A percentile compares a stretch with the other conserved stretches of the same genome.
Evolutionary conservation across 2,329 filamentous ascomycete species (phyloP).

Genomic region (Diaporthe sp.): DNA sequence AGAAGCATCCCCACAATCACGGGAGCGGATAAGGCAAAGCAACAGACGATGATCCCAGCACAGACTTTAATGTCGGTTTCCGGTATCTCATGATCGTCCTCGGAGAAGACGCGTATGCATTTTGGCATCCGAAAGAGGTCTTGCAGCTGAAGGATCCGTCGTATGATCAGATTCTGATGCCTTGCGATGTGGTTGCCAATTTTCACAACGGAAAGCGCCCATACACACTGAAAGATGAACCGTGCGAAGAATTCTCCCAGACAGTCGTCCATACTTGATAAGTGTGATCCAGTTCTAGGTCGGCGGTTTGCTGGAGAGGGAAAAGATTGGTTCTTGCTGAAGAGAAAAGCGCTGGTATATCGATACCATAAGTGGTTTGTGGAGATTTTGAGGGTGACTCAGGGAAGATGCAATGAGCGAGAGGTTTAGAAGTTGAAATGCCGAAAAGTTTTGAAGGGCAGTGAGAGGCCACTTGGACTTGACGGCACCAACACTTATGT

Average conservation of each 20-base stretch:
- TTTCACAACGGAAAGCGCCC: not conserved
- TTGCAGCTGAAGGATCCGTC: not conserved
- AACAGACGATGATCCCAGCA: not conserved
- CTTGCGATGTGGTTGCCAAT: constrained; percentile 2
- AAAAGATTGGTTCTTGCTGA: not conserved
- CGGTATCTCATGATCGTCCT: not conserved
- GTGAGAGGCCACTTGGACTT: not conserved
- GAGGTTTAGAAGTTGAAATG: not conserved
- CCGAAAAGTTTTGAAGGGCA: not conserved
- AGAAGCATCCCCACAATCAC: not conserved
- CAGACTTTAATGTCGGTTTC: not conserved
- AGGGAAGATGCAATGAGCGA: not conserved
- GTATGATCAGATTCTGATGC: not conserved
- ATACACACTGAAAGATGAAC: not conserved
- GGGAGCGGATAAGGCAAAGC: not conserved
- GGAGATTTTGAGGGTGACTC: not conserved
- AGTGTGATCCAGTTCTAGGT: not conserved
- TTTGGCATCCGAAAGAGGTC: not conserved
- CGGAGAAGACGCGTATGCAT: not conserved
- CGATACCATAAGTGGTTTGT: not conserved
- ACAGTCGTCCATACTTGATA: not conserved
- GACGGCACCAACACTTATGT: not conserved
- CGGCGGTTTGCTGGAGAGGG: not conserved
- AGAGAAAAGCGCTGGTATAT: not conserved
- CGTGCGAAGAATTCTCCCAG: not conserved